Conservation (phyloP, 2,329 filamentous ascomycete genomes). For the Aspergillus sclerotialis region DNA sequence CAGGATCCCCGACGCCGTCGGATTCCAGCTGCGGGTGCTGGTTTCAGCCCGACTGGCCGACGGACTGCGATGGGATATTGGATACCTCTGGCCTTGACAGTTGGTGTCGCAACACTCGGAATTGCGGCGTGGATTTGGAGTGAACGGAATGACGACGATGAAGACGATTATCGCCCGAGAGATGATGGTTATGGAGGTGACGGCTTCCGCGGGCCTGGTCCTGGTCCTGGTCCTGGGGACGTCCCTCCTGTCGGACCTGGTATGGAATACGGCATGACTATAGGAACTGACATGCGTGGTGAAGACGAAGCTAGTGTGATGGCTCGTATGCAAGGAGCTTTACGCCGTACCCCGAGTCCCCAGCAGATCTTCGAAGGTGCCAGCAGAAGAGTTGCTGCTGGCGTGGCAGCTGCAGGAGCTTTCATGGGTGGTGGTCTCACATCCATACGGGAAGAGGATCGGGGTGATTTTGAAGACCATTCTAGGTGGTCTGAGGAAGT, state of each 20-base stretch:
- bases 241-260: conserved; percentile 22
- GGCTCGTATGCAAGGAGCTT: conserved; percentile 69
- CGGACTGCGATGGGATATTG: conserved; percentile 59
- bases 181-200: conserved; percentile 17
- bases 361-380: conserved; percentile 83
- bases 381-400: conserved; percentile 71
- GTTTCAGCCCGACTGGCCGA: conserved; percentile 35
- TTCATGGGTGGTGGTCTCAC: conserved; percentile 75
- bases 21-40: conserved; percentile 28
- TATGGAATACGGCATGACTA: conserved; percentile 26
- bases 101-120: conserved; percentile 79
- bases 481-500: conserved; percentile 90
- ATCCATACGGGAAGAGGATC: conserved; percentile 77
- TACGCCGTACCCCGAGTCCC: conserved; percentile 76
- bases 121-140: conserved; percentile 91
- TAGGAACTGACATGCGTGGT: conserved; percentile 26
- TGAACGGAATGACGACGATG: conserved; percentile 69
- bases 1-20: conserved; percentile 33
- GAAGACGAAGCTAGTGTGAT: conserved; percentile 56
- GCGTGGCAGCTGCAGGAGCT: conserved; percentile 74
- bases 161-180: conserved; percentile 53
- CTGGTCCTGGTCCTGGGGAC: conserved; percentile 16
- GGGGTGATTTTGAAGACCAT: conserved; percentile 73
- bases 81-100: conserved; percentile 79
- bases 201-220: conserved; percentile 16